Percentiles rank a stretch among this genome's conserved stretches.
These are phyloP conservation scores for Pseudogymnoascus sp. DNA, from an alignment of 2,329 filamentous ascomycete genomes.

Conservation along the genomic window DNA sequence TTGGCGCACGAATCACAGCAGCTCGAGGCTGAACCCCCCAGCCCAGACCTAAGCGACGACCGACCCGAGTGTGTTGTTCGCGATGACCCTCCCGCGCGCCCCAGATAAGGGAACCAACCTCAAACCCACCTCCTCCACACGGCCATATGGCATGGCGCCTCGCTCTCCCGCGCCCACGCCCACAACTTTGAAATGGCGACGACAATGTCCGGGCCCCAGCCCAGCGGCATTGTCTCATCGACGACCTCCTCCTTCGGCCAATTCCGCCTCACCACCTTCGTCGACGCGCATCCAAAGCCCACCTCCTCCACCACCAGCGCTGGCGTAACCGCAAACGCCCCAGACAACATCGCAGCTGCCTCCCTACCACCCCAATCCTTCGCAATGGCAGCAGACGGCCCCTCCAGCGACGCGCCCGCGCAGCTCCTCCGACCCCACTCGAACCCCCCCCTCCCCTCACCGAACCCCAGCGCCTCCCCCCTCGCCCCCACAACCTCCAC, in stretches of 20 bases:
- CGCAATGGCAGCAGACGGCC: background rate
- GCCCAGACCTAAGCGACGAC: background rate
- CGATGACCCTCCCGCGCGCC: background rate
- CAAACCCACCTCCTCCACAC: background rate
- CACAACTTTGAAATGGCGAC: background rate
- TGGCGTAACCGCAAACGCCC: background rate
- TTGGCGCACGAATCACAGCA: constrained; percentile 1
- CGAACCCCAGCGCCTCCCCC: background rate
- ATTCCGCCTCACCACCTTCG: constrained; percentile 20
- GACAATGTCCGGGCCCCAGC: constrained; percentile 1
- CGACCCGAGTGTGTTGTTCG: background rate
- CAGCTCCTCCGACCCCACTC: background rate
- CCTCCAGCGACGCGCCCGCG: background rate
- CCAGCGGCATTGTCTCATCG: constrained; percentile 14
- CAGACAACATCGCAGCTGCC: background rate
- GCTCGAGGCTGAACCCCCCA: background rate
- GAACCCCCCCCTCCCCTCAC: background rate
- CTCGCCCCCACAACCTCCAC: background rate
- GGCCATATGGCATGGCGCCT: background rate
- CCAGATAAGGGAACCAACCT: background rate
- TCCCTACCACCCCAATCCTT: background rate
- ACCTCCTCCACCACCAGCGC: background rate
- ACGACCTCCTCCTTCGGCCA: constrained; percentile 19
- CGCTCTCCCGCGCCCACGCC: background rate
- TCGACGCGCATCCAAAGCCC: constrained; percentile 15